Conservation (phyloP, 495 filamentous ascomycete species). For the Xylaria acuta region DNA sequence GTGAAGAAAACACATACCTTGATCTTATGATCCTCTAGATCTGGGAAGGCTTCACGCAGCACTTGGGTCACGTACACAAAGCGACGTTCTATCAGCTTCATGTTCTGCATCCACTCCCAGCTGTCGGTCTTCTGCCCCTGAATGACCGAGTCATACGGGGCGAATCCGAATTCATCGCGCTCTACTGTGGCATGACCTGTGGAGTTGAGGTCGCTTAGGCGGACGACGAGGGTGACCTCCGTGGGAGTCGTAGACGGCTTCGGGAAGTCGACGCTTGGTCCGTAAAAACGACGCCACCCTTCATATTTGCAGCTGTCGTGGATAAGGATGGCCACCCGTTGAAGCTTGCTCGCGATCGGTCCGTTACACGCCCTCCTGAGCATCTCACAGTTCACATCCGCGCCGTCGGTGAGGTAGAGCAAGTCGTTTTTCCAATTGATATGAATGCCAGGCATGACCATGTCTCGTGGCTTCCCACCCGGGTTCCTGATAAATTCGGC, state of each 20-base stretch:
- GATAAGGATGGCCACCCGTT: conserved; percentile 18
- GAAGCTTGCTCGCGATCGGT: conserved; percentile 18
- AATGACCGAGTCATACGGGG: conserved; percentile 18
- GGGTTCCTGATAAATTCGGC: conserved; percentile 18
- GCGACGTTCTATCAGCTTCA: conserved; percentile 27
- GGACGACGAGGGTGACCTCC: conserved; percentile 20
- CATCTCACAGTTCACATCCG: conserved; percentile 24
- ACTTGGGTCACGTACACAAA: conserved; percentile 23
- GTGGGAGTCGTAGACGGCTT: conserved; percentile 19
- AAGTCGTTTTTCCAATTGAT: conserved; percentile 23
- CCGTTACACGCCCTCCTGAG: conserved; percentile 22
- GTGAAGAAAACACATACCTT: conserved; percentile 13
- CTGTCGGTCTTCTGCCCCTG: conserved; percentile 9
- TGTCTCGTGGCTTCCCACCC: background rate
- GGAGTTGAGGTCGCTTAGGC: background rate
- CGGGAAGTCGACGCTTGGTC: conserved; percentile 23
- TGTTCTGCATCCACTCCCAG: conserved; percentile 28
- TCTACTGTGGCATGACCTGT: background rate
- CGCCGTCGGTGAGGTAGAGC: conserved; percentile 25
- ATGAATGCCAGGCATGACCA: background rate
- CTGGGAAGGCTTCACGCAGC: conserved; percentile 24
- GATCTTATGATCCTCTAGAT: conserved; percentile 13
- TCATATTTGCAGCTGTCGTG: conserved; percentile 23
- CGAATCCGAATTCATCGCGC: conserved; percentile 25
- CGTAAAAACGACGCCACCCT: conserved; percentile 22